Conservation (phyloP, 2,329 filamentous ascomycete genomes). For the Aurifilum marmelostoma region DNA sequence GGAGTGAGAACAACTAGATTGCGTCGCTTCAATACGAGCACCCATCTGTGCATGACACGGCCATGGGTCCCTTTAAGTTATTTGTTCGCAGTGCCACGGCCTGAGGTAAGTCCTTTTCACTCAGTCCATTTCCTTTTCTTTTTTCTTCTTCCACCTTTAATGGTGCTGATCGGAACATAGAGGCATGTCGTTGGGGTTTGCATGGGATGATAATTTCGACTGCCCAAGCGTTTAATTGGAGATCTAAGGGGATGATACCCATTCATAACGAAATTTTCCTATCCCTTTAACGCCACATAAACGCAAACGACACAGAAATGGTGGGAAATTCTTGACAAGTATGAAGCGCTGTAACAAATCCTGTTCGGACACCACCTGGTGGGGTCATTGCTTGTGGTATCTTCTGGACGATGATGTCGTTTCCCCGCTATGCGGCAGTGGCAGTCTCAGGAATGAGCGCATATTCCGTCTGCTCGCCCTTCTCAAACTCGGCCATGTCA, state of each 20-base stretch:
- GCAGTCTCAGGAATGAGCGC: slow-evolving; percentile 76
- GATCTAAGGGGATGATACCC: slow-evolving; percentile 11
- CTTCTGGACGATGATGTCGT: slow-evolving; percentile 27
- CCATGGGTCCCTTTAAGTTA: not conserved
- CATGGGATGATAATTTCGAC: not conserved
- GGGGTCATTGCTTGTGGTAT: not conserved
- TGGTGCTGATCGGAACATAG: slow-evolving; percentile 5
- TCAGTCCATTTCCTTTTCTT: not conserved
- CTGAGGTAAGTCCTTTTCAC: not conserved
- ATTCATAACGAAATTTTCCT: not conserved
- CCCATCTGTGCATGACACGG: not conserved
- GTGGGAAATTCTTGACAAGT: no score
- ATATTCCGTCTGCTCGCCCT: slow-evolving; percentile 85
- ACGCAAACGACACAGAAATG: not conserved
- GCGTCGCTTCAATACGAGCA: not conserved
- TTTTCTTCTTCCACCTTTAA: no score
- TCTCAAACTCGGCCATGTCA: slow-evolving; percentile 98
- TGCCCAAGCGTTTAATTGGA: not conserved
- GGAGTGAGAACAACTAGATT: slow-evolving; percentile 63
- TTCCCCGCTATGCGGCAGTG: slow-evolving; percentile 41
- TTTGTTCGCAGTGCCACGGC: not conserved
- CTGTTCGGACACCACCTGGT: not conserved
- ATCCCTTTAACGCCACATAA: slow-evolving; percentile 10
- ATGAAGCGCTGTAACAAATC: not conserved
- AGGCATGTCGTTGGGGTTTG: not conserved